These are phyloP conservation scores for Colletotrichum chlorophyti DNA, from an alignment of 2,329 filamentous ascomycete species.

Conservation along the genomic window DNA sequence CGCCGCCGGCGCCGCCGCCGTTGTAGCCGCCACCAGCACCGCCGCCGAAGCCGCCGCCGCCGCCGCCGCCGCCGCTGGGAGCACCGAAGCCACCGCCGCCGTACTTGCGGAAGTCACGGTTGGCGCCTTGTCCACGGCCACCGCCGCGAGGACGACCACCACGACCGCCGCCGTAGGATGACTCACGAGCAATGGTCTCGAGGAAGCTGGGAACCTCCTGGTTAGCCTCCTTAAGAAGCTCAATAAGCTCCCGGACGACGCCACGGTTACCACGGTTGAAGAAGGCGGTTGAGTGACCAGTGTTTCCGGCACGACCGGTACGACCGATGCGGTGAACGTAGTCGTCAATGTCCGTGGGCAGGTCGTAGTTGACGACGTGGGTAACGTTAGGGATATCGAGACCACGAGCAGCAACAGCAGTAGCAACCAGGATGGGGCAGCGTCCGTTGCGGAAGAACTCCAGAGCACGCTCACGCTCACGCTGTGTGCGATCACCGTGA, in stretches of 20 bases:
- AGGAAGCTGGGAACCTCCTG: slow-evolving; percentile 95
- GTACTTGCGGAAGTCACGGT: slow-evolving; percentile 89
- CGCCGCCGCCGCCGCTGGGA: slow-evolving; percentile 50
- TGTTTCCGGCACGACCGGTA: slow-evolving; percentile 99
- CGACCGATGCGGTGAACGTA: slow-evolving; percentile 99
- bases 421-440: slow-evolving; percentile 96
- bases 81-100: slow-evolving; percentile 63
- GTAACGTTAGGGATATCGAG: slow-evolving; percentile 96
- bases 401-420: slow-evolving; percentile 90
- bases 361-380: slow-evolving; percentile 98
- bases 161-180: slow-evolving; percentile 78
- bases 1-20: slow-evolving; percentile 49
- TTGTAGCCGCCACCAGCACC: slow-evolving; percentile 44
- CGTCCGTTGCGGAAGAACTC: slow-evolving; percentile 97
- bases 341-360: slow-evolving; percentile 98
- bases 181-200: slow-evolving; percentile 96
- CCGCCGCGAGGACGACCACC: slow-evolving; percentile 75
- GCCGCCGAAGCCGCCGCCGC: slow-evolving; percentile 50
- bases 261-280: slow-evolving; percentile 99
- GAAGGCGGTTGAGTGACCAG: slow-evolving; percentile 96
- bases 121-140: slow-evolving; percentile 73
- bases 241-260: slow-evolving; percentile 93
- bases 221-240: slow-evolving; percentile 98
- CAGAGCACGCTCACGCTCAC: slow-evolving; percentile 95
- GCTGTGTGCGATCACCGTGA: slow-evolving; percentile 97